Base-by-base conservation (phyloP, 2,329 filamentous ascomycete genomes). In the Verticillium klebahnii region DNA sequence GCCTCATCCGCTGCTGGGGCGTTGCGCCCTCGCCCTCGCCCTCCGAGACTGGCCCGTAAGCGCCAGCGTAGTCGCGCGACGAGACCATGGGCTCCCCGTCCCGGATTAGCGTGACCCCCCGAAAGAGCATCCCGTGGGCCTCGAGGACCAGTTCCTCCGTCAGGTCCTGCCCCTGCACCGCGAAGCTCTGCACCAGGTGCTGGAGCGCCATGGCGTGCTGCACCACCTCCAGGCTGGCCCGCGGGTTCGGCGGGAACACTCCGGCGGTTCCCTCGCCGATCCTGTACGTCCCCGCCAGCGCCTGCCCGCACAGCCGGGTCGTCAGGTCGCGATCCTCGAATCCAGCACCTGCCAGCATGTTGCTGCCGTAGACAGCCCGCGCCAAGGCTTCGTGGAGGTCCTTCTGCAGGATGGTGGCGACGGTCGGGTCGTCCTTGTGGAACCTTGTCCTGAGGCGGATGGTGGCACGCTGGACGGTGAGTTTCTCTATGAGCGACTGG, bases 1-100 rank as follows among this genome's bases (percentile, higher is more conserved):
- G 58, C 25, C 56, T 64, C 66, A 66, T 67, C 12, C 9, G 45
- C n/a, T 23, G 19, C n/a, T 25, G 45, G n/a, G n/a, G 45, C 6
- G 45, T 50, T n/a, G 5, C 9, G 19, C 19, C 45, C 14, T 15
- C 9, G 19, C 19, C 45, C 14, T 15, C 37, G 14, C 17, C 15
- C 37, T 40, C 37, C 37, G 37, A 40, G 37, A 40, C 37, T 15
- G 17, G 39, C n/a, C 45, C 5, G 45, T 23, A 50, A n/a, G n/a
- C 19, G 11, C 19, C 45, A 23, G 45, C 45, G 45, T 23, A 50
- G 45, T 23, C 19, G 45, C 45, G 19, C 45, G 45, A 50, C 19
- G 19, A 50, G 45, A 50, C 45, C 45, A 23, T 50, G 45, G 45
- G 19, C 45, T 50, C 8, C 19, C 45, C 45, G 19, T 23, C 19